Base-by-base conservation (phyloP, 495 filamentous ascomycete genomes). In the Copromyces sp. region DNA sequence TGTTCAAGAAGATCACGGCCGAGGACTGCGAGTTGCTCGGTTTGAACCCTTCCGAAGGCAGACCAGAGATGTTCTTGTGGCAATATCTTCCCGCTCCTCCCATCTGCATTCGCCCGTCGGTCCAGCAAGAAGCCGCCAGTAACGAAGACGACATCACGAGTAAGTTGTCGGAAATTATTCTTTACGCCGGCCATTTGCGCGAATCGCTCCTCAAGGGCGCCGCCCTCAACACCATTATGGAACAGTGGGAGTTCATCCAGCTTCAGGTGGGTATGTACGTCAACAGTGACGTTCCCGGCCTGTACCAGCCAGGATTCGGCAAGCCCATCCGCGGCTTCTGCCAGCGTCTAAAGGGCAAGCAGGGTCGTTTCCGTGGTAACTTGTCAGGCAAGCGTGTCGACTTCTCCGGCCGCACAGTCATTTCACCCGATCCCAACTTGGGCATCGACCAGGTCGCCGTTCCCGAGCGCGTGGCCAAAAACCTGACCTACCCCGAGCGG, bases 11-110 rank as follows among this genome's bases (percentile, higher is more conserved):
- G 76, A 93, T 99, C 65, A 89, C 88, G n/a, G 87, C 90, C 45
- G 85, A 85, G 16, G 96, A 99, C 80, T 97, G 94, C 78, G 96
- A 98, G 78, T 85, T 99, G 12, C 82, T 99, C 29, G 94, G 94
- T 3, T 87, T 99, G 80, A 89, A 97, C 74, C 93, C 95, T 40
- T 85, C 88, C 39, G 92, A 96, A 75, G 94, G 94, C 2, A 87
- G 94, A 68, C 95, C 95, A 2, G 95, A 99, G 77, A 97, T 97
- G 92, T 97, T 97, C 80, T 86, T 99, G 24, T 99, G 95, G 95
- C 93, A 97, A 80, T 97, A 94, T 79, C 86, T 99, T 35, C 95
- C 95, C 1, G 95, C 94, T 3, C 94, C 95, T 1, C 95, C 95
- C 0, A 91, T 98, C 38, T 94, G 92, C 76, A 97, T 99, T 77